These are phyloP conservation scores for Mortierella hygrophila DNA, from an alignment of 192 early-diverging fungal species.

Conservation along the genomic window DNA sequence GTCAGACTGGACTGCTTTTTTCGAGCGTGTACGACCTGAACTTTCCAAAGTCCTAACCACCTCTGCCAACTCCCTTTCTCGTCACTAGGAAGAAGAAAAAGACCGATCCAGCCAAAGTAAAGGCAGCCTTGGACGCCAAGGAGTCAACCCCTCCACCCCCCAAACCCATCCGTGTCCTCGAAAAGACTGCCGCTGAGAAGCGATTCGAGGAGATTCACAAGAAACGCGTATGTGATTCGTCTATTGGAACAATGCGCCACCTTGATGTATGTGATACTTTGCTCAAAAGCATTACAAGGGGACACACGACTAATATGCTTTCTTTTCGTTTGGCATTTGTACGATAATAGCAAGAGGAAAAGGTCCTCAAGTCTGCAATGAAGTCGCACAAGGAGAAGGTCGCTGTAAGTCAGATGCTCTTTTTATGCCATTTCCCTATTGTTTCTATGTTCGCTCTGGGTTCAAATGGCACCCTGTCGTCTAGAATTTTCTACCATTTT, in stretches of 20 bases:
- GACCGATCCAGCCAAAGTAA: constrained; percentile 42
- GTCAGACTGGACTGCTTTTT: constrained; percentile 6
- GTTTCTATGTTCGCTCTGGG: not conserved
- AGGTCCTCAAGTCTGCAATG: constrained; percentile 71
- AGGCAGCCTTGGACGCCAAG: constrained; percentile 44
- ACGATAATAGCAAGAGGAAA: constrained; percentile 71
- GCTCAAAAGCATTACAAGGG: not conserved
- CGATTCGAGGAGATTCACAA: constrained; percentile 77
- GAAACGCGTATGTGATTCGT: constrained; percentile 67
- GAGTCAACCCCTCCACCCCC: constrained; percentile 19
- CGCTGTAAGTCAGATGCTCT: constrained; percentile 58
- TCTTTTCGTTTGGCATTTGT: not conserved
- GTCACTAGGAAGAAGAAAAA: constrained; percentile 68
- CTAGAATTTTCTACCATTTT: not conserved
- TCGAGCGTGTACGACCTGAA: not conserved
- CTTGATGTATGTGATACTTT: not conserved
- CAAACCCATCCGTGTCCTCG: constrained; percentile 48
- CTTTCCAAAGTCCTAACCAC: not conserved
- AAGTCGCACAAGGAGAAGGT: constrained; percentile 85
- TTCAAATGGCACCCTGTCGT: not conserved
- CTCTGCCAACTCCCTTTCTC: not conserved
- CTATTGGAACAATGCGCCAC: not conserved
- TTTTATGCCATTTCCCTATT: not conserved
- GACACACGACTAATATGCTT: not conserved
- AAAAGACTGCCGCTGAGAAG: constrained; percentile 78